Conservation (phyloP, 441 rosid species). For the Bruguiera hainesii region DNA sequence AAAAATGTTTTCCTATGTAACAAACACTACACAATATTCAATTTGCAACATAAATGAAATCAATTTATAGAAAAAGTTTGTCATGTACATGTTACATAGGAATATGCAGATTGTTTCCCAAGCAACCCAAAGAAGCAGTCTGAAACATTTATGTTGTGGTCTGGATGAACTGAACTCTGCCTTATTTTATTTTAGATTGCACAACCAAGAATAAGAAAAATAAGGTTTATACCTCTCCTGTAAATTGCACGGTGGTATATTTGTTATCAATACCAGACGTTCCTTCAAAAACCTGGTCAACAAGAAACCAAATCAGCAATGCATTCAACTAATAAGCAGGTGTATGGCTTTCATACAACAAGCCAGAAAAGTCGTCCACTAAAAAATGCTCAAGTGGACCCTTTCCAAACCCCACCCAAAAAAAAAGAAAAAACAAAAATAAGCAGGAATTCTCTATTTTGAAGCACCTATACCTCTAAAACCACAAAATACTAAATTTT, state of each 20-base stretch:
- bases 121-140: no score
- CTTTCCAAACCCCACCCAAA: background rate
- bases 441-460: background rate
- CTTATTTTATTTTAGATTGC: no score
- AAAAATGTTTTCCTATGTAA: no score
- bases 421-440: background rate
- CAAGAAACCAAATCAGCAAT: constrained; percentile 12
- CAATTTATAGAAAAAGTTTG: no score
- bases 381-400: background rate
- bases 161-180: no score
- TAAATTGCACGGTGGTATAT: constrained; percentile 89
- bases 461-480: background rate
- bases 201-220: background rate
- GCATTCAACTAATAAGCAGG: background rate
- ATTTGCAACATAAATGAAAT: no score
- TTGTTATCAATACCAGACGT: constrained; percentile 97
- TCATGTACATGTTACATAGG: no score
- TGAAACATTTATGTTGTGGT: no score
- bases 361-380: background rate
- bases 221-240: constrained; percentile 68
- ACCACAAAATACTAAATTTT: constrained; percentile 6
- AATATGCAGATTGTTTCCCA: no score
- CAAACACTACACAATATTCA: no score
- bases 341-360: background rate
- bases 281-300: constrained; percentile 84